Percentiles rank a stretch among this genome's conserved stretches.
Conservation (phyloP, 495 filamentous ascomycete genomes). For the Penicillium angulare region DNA sequence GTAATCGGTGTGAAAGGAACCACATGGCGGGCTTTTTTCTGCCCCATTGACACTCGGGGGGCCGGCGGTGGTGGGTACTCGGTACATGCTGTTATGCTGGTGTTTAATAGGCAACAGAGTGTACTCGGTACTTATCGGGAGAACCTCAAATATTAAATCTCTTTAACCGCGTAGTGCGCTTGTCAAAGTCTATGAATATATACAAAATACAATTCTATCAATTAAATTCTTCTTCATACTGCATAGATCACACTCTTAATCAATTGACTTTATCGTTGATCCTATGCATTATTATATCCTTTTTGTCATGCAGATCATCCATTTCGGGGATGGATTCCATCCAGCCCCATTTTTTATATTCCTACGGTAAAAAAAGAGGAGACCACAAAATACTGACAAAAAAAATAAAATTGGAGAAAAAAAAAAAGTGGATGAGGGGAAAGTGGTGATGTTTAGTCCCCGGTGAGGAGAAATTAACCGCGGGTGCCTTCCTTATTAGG, state of each 20-base stretch:
- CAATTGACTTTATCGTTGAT: too few relatives aligned
- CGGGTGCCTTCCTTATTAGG: background rate
- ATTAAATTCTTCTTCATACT: background rate
- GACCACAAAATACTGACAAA: background rate
- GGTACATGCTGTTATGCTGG: background rate
- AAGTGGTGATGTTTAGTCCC: slow-evolving; percentile 3
- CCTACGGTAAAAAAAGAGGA: slow-evolving; percentile 7
- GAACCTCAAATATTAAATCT: too few relatives aligned
- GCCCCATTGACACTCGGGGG: too few relatives aligned
- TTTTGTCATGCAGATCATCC: background rate
- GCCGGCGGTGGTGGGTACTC: background rate
- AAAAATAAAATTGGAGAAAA: slow-evolving; percentile 21
- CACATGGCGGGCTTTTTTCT: background rate
- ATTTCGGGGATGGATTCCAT: background rate
- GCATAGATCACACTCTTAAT: background rate
- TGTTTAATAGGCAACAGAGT: background rate
- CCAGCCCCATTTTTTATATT: too few relatives aligned
- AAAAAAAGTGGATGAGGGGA: slow-evolving; percentile 17
- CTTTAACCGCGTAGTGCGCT: too few relatives aligned
- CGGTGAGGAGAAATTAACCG: slow-evolving; percentile 37
- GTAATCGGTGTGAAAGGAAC: slow-evolving; percentile 16
- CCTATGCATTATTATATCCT: too few relatives aligned
- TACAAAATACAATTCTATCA: too few relatives aligned
- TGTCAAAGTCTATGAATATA: too few relatives aligned
- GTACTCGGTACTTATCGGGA: background rate